Evolutionary conservation across 768 basidiomycete species (phyloP).

Genomic region (Dictyophora rubrovolvata): DNA sequence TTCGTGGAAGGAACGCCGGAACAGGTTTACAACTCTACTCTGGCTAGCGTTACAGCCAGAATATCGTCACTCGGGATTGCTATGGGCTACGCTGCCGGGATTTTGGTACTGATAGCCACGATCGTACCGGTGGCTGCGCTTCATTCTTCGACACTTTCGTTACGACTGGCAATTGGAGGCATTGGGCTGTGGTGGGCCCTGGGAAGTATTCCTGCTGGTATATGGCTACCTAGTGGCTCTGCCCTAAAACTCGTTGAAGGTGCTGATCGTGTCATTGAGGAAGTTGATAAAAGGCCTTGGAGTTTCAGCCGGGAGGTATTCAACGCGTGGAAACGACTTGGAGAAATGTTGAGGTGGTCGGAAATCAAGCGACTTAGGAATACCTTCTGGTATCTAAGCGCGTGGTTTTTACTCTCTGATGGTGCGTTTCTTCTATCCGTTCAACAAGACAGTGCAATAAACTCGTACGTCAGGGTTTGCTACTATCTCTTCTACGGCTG

Average conservation of each 20-base stretch:
- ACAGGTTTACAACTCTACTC: constrained; percentile 39
- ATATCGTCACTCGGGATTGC: constrained; percentile 84
- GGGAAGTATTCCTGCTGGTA: constrained; percentile 67
- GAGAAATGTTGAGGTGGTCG: constrained; percentile 58
- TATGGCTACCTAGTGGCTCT: constrained; percentile 52
- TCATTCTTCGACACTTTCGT: constrained; percentile 65
- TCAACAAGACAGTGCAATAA: neutral
- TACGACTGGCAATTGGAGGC: constrained; percentile 74
- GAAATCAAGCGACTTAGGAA: constrained; percentile 68
- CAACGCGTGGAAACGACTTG: constrained; percentile 68
- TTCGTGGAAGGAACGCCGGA: neutral
- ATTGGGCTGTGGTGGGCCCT: constrained; percentile 86
- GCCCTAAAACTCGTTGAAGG: constrained; percentile 8
- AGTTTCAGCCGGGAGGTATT: constrained; percentile 40
- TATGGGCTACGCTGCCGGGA: constrained; percentile 77
- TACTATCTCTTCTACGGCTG: constrained; percentile 83
- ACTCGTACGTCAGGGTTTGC: constrained; percentile 54
- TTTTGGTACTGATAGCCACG: constrained; percentile 59
- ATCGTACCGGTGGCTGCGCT: constrained; percentile 67
- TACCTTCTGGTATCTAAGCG: constrained; percentile 82
- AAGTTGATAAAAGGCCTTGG: constrained; percentile 27
- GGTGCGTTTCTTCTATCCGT: constrained; percentile 34
- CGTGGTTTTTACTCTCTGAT: constrained; percentile 93
- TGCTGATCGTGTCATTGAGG: neutral
- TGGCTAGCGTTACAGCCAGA: constrained; percentile 68